Base-by-base conservation (phyloP, 495 filamentous ascomycete genomes). In the Parathielavia hyrcaniae region DNA sequence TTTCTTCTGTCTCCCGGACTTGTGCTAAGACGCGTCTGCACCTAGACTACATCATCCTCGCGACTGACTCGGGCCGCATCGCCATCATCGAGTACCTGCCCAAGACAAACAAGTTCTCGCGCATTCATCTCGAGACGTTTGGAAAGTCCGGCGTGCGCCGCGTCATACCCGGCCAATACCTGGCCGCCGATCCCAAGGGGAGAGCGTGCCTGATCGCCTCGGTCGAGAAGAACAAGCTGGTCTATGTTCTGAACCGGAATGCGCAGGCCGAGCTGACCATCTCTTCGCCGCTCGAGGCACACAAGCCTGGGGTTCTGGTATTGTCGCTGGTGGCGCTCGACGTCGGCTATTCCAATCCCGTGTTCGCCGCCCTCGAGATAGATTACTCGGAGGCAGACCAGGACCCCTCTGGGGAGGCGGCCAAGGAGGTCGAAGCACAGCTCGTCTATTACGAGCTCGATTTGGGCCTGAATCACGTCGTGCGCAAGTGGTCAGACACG, bases 221-320 rank as follows among this genome's bases (percentile, higher is more conserved):
- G 10, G 79, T 93, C 57, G 95, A 99, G 73, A 99, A 99, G 83
- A 97, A 97, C 74, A 97, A 97, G 75, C 87, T 99, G 63, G 95
- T 97, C 67, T 99, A 97, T 73, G 92, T 97, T 67, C 79, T 99
- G 54, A 97, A 97, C 75, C 87, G 95, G 40, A 95, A 96, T 73
- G 82, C 90, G 39, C 89, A 96, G 73, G 90, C 89, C 35, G 90
- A 96, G 69, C 80, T 97, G 66, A 93, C 90, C 26, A 97, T 97
- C 40, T 99, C 95, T 7, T 97, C 91, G 16, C 92, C 95, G 1
- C 77, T 97, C n/a, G 95, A 97, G 73, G 95, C 95, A 7, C 93
- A 97, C 73, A 95, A 91, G 71, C 83, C 90, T n/a, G 91, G 95
- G 54, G 93, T 89, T 1, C 70, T 97, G 51, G 90, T 97, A 16